These are phyloP conservation scores for Rutstroemia sp. DNA, from an alignment of 2,329 filamentous ascomycete genomes.

Conservation along the genomic window DNA sequence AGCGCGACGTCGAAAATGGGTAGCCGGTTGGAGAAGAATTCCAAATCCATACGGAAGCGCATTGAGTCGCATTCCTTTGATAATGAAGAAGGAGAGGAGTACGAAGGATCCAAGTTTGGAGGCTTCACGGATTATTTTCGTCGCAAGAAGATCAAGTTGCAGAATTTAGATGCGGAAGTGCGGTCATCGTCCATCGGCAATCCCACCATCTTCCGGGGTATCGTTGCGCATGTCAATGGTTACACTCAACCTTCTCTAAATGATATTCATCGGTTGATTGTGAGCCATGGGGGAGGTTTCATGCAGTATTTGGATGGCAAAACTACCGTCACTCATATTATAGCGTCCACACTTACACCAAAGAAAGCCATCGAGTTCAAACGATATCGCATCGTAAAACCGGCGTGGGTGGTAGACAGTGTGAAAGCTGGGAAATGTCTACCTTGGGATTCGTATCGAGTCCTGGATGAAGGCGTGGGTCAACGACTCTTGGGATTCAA, in stretches of 20 bases:
- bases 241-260: slow-evolving; percentile 93
- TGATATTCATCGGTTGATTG: slow-evolving; percentile 79
- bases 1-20: slow-evolving; percentile 39
- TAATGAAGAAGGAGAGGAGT: slow-evolving; percentile 83
- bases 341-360: slow-evolving; percentile 80
- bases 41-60: slow-evolving; percentile 52
- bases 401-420: slow-evolving; percentile 89
- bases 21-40: slow-evolving; percentile 54
- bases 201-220: slow-evolving; percentile 80
- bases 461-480: slow-evolving; percentile 74
- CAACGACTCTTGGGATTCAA: slow-evolving; percentile 68
- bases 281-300: slow-evolving; percentile 89
- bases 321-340: slow-evolving; percentile 91
- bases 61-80: slow-evolving; percentile 64
- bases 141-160: slow-evolving; percentile 93
- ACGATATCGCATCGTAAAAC: slow-evolving; percentile 86
- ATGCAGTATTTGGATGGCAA: slow-evolving; percentile 93
- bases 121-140: slow-evolving; percentile 90
- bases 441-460: slow-evolving; percentile 78
- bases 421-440: slow-evolving; percentile 72
- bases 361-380: slow-evolving; percentile 89
- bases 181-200: slow-evolving; percentile 61
- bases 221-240: slow-evolving; percentile 88
- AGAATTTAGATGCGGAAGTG: slow-evolving; percentile 83
- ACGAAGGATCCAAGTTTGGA: slow-evolving; percentile 77